Percentiles rank a stretch among this genome's conserved stretches.
Evolutionary conservation across 1,284 basidiomycete species (phyloP).

Genomic region (Marasmius sp.): DNA sequence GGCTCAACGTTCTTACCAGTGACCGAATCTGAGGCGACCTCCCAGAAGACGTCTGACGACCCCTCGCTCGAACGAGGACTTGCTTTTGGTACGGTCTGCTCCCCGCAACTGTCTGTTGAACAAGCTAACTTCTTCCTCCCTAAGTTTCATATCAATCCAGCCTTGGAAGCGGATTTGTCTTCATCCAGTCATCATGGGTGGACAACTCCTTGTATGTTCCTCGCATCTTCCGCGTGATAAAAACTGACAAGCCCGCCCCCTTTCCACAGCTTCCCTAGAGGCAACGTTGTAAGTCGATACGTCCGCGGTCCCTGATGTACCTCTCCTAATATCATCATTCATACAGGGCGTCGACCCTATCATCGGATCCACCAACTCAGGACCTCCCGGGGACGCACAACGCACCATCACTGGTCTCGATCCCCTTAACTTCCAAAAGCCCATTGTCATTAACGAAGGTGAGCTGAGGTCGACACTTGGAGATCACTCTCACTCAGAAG

Average conservation of each 20-base stretch:
- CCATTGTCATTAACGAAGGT: neutral
- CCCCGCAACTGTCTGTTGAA: neutral
- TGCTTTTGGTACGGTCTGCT: constrained; percentile 21
- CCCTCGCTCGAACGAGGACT: constrained; percentile 25
- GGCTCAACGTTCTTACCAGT: constrained; percentile 6
- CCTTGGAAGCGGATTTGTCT: constrained; percentile 25
- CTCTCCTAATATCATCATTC: neutral
- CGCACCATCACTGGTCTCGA: constrained; percentile 17
- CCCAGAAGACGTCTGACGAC: constrained; percentile 14
- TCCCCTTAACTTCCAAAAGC: constrained; percentile 3
- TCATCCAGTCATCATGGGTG: constrained; percentile 30
- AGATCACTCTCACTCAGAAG: neutral
- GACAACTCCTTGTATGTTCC: constrained; percentile 15
- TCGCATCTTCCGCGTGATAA: neutral
- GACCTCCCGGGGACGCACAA: constrained; percentile 1
- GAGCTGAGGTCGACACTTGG: neutral
- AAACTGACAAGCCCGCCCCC: constrained; percentile 1
- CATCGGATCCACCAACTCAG: constrained; percentile 12
- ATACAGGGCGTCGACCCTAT: constrained; percentile 24
- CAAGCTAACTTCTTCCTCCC: neutral
- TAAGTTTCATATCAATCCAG: constrained; percentile 26
- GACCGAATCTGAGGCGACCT: constrained; percentile 16
- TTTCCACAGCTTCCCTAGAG: neutral
- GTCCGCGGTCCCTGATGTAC: neutral
- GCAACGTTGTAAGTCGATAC: neutral